Conservation (phyloP, 140 eudicot species). For the Flaveria floridana region DNA sequence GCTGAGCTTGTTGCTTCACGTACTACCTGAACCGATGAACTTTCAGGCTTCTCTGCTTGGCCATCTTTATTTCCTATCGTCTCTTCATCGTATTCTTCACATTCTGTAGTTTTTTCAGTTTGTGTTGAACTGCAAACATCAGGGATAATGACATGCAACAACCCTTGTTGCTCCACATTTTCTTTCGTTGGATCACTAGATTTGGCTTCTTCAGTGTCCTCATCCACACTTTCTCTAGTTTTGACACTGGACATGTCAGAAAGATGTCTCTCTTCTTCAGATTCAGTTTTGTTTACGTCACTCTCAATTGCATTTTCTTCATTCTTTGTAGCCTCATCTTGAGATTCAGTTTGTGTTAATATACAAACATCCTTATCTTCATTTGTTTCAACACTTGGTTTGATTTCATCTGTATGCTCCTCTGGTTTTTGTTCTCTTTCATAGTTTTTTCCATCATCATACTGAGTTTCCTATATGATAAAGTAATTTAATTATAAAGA, state of each 20-base stretch:
- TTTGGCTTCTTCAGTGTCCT: constrained; percentile 6
- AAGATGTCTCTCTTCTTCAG: constrained; percentile 10
- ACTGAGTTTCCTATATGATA: constrained; percentile 28
- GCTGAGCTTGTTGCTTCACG: constrained; percentile 22
- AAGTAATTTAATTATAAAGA: neutral
- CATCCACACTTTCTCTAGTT: neutral
- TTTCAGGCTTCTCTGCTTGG: constrained; percentile 20
- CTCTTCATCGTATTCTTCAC: neutral
- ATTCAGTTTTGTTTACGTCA: constrained; percentile 1
- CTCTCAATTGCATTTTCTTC: constrained; percentile 21
- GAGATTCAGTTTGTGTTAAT: constrained; percentile 25
- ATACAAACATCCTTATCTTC: constrained; percentile 29
- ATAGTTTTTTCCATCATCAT: constrained; percentile 7
- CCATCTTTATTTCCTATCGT: neutral
- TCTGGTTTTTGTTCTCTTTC: constrained; percentile 15
- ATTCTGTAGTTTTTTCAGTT: neutral
- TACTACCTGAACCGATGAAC: constrained; percentile 6
- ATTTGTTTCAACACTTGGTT: constrained; percentile 22
- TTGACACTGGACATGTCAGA: neutral
- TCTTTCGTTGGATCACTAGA: constrained; percentile 16
- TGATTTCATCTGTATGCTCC: constrained; percentile 21
- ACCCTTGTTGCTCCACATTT: constrained; percentile 9
- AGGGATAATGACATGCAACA: neutral
- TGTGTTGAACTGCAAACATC: constrained; percentile 8
- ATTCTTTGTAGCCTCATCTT: constrained; percentile 22